Evolutionary conservation across 805 yeast species (phyloP).

Genomic region (Cyberlindnera misumaiensis): DNA sequence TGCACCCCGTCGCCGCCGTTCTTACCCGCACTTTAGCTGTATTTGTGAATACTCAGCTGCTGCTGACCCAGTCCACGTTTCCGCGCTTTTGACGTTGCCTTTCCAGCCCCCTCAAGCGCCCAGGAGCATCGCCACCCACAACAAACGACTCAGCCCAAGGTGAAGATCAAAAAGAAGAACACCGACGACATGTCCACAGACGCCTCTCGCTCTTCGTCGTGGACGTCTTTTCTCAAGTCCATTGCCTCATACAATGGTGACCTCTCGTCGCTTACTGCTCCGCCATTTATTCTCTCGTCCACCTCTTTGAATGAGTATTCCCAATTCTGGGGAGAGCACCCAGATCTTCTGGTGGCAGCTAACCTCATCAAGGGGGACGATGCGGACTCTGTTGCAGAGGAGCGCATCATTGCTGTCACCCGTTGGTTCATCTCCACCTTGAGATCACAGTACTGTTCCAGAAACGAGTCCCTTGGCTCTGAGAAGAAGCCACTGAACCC

Average conservation of each 20-base stretch:
- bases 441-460: constrained; percentile 87
- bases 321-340: constrained; percentile 94
- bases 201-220: constrained; percentile 41
- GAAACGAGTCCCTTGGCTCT: constrained; percentile 87
- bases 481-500: constrained; percentile 98
- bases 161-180: constrained; percentile 18
- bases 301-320: constrained; percentile 86
- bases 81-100: not conserved
- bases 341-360: constrained; percentile 75
- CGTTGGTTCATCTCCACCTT: constrained; percentile 89
- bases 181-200: constrained; percentile 5
- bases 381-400: constrained; percentile 43
- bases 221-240: constrained; percentile 89
- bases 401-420: constrained; percentile 74
- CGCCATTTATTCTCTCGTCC: constrained; percentile 92
- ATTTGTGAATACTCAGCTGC: too few species aligned
- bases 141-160: constrained; percentile 6
- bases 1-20: too few species aligned
- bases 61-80: too few species aligned
- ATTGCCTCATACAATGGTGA: constrained; percentile 92
- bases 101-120: not conserved
- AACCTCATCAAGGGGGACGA: constrained; percentile 32
- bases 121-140: not conserved
- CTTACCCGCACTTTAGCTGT: too few species aligned
- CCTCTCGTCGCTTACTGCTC: constrained; percentile 89